Evolutionary conservation across 805 yeast species (phyloP).

Genomic region (Ogataea naganishii): DNA sequence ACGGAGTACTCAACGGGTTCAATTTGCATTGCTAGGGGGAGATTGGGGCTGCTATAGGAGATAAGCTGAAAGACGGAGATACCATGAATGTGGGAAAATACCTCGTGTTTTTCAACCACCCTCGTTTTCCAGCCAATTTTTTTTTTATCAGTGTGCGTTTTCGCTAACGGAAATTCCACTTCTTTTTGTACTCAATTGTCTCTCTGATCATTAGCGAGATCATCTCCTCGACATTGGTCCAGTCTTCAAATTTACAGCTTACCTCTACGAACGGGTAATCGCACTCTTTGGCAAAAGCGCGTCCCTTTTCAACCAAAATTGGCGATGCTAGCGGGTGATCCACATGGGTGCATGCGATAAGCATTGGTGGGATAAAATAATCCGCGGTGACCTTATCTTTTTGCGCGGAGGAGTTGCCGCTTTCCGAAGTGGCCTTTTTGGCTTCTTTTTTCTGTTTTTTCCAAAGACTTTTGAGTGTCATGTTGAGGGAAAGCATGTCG

Average conservation of each 20-base stretch:
- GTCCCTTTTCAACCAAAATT: conserved; percentile 47
- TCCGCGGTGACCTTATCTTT: conserved; percentile 1
- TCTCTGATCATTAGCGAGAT: conserved; percentile 53
- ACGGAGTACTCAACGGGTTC: too few relatives aligned
- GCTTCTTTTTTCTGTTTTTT: conserved; percentile 21
- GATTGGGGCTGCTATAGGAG: too few relatives aligned
- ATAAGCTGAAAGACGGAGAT: too few relatives aligned
- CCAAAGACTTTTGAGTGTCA: conserved; percentile 53
- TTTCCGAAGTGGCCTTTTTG: conserved; percentile 2
- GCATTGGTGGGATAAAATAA: conserved; percentile 46
- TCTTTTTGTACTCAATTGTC: conserved; percentile 32
- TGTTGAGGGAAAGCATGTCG: conserved; percentile 54
- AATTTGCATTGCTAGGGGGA: too few relatives aligned
- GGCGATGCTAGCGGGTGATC: conserved; percentile 55
- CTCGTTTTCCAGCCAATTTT: too few relatives aligned
- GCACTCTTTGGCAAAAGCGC: conserved; percentile 50
- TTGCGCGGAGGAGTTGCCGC: not conserved
- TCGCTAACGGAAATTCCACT: too few relatives aligned
- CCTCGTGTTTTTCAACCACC: too few relatives aligned
- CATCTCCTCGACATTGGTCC: conserved; percentile 46
- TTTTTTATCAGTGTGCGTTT: too few relatives aligned
- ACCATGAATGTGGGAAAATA: too few relatives aligned
- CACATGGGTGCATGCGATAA: conserved; percentile 58
- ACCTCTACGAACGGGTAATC: conserved; percentile 54
- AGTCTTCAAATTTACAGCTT: conserved; percentile 37